Evolutionary conservation across 371 early-diverging fungal species (phyloP).

Genomic region (Actinomucor elegans): DNA sequence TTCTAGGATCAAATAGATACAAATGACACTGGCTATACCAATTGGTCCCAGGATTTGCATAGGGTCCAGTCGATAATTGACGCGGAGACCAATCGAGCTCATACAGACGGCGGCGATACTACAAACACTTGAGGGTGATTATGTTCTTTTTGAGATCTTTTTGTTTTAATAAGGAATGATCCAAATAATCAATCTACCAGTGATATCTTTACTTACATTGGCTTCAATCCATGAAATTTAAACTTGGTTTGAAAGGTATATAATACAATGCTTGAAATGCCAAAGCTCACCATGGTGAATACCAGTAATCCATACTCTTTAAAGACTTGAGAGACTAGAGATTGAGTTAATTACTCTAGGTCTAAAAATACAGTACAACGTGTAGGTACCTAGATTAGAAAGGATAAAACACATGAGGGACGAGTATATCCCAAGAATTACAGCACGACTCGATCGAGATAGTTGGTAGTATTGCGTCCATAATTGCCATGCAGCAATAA

Average conservation of each 20-base stretch:
- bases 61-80: constrained; percentile 12
- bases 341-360: not conserved
- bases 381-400: constrained; percentile 28
- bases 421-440: constrained; percentile 27
- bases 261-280: constrained; percentile 16
- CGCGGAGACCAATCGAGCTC: constrained; percentile 28
- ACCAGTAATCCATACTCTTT: constrained; percentile 31
- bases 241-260: constrained; percentile 35
- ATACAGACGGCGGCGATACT: constrained; percentile 23
- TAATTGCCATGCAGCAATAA: constrained; percentile 32
- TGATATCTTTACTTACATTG: constrained; percentile 26
- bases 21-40: constrained; percentile 25
- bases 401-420: constrained; percentile 27
- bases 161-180: too few relatives aligned
- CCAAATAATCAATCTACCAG: too few relatives aligned
- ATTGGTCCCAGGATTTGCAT: constrained; percentile 35
- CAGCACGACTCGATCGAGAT: constrained; percentile 15
- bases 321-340: constrained; percentile 33
- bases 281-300: constrained; percentile 28
- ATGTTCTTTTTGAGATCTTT: not conserved
- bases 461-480: constrained; percentile 45
- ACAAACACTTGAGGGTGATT: constrained; percentile 25
- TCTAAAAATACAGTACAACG: not conserved
- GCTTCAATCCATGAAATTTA: constrained; percentile 28
- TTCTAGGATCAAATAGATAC: constrained; percentile 38